These are phyloP conservation scores for Dipteronia sinensis DNA, from an alignment of 345 rosid species.

Conservation along the genomic window DNA sequence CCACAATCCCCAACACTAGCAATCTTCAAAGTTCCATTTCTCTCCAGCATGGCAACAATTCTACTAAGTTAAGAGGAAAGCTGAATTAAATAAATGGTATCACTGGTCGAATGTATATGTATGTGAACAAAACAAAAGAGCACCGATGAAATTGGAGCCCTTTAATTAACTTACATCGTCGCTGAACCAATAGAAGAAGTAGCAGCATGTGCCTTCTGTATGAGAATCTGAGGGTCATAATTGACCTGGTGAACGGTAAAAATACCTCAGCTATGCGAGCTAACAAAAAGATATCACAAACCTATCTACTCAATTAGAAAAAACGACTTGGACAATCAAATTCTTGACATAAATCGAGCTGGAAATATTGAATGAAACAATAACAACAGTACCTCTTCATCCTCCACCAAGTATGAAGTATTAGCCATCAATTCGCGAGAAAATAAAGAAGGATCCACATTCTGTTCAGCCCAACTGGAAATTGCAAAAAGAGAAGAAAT, in stretches of 20 bases:
- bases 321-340: neutral
- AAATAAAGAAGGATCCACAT: constrained; percentile 89
- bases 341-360: neutral
- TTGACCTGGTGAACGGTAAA: constrained; percentile 50
- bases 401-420: constrained; percentile 56
- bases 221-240: constrained; percentile 73
- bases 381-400: constrained; percentile 51
- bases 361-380: neutral
- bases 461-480: constrained; percentile 80
- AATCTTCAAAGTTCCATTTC: constrained; percentile 60
- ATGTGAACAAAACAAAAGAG: neutral
- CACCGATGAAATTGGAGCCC: constrained; percentile 1
- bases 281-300: neutral
- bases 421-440: constrained; percentile 72
- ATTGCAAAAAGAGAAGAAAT: constrained; percentile 3
- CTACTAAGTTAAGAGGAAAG: constrained; percentile 39
- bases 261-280: neutral
- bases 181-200: constrained; percentile 81
- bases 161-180: constrained; percentile 56
- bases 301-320: neutral
- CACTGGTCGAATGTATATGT: neutral
- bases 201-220: constrained; percentile 80
- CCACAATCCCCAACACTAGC: constrained; percentile 93
- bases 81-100: neutral
- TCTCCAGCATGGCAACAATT: constrained; percentile 78